Evolutionary conservation across 2,329 filamentous ascomycete genomes (phyloP), one percentile per base, ranked within the genome.

Genomic region (Fusarium sp.): DNA sequence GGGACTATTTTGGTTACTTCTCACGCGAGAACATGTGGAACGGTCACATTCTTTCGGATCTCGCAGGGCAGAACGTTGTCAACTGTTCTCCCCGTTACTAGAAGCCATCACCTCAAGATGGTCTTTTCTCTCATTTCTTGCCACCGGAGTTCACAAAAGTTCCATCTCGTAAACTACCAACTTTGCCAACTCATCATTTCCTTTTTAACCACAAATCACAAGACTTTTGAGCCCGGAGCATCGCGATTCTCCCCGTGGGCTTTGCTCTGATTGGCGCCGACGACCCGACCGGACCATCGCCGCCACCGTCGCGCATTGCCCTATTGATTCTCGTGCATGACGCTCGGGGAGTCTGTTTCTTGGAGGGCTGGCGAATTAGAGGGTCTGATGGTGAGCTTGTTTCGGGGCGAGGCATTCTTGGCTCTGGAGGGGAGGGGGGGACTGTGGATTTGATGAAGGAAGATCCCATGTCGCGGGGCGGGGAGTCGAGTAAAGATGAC

Each of bases 281-380:
- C 68, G 68, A 71, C 68, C 68, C 68, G 68, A 72, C 56, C 68
- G 68, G 68, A 44, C 46, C 59, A 65, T 71, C 68, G 68, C 68
- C 68, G 59, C 68, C 61, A 60, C 51, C 53, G 68, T 69, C 46
- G 46, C n/a, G 46, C 68, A 68, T 73, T 74, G 32, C 72, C 68
- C 15, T 59, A 57, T 75, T 64, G 51, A 70, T 66, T 53, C 43
- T 47, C 58, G 40, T 70, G 72, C 72, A 73, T 73, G 68, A 64
- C 49, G 57, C 55, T 59, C 59, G 70, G 59, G 54, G 63, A 63
- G 62, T 64, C 63, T 49, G 50, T 55, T 66, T 53, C 57, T 60
- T 73, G 71, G 64, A 66, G 42, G 34, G 16, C 52, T 45, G 44
- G 24, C 68, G 63, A 71, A 71, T 71, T 53, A 61, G 9, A 20